Conservation (phyloP, 495 filamentous ascomycete species). For the Trichoderma asperelloides region DNA sequence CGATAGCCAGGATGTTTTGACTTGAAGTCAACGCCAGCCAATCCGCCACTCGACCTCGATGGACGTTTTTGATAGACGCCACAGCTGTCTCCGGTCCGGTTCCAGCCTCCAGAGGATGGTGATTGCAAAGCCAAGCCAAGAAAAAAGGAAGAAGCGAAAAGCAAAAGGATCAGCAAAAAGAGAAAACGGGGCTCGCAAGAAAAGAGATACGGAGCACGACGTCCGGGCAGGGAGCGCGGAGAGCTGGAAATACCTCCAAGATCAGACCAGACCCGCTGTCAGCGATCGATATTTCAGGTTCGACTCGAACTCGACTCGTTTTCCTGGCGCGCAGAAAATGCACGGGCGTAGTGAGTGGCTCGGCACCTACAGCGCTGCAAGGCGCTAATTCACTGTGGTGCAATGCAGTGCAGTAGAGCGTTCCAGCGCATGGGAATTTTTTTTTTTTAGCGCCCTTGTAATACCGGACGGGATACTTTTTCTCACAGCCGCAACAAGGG, state of each 20-base stretch:
- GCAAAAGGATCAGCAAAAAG: not conserved
- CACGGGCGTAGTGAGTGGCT: not conserved
- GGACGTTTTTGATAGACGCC: no score
- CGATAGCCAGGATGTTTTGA: no score
- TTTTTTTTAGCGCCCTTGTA: not conserved
- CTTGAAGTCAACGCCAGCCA: no score
- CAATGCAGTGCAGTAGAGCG: no score
- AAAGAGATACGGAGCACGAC: not conserved
- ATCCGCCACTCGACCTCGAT: no score
- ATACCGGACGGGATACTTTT: no score
- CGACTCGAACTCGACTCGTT: not conserved
- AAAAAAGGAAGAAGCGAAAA: not conserved
- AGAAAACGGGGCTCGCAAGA: not conserved
- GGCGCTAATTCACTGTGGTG: no score
- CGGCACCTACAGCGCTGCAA: no score
- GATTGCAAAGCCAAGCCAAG: not conserved
- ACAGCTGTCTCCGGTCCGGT: no score
- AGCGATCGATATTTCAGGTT: not conserved
- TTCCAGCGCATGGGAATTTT: not conserved
- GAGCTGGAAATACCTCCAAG: not conserved
- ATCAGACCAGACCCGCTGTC: not conserved
- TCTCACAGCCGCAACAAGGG: no score
- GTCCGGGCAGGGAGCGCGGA: not conserved
- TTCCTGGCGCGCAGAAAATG: not conserved
- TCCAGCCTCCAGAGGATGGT: not conserved